These are phyloP conservation scores for Lecanicillium sp. DNA, from an alignment of 2,329 filamentous ascomycete genomes.

Conservation along the genomic window DNA sequence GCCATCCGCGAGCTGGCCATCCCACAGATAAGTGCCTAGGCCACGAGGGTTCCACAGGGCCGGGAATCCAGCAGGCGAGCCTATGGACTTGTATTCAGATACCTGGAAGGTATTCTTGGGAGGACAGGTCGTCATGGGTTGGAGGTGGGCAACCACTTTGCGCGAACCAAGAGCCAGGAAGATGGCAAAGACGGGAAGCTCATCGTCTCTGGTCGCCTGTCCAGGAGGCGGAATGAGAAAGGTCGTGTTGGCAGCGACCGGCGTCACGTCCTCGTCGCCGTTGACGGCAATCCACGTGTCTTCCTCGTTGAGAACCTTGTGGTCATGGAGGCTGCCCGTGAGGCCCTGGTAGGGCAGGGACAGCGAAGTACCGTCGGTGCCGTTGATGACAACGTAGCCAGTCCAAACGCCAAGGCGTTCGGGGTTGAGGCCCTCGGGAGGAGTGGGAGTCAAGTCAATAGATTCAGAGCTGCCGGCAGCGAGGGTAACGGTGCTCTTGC, in stretches of 20 bases:
- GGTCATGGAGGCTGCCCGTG: slow-evolving; percentile 21
- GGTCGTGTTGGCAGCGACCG: slow-evolving; percentile 24
- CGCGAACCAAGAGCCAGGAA: slow-evolving; percentile 37
- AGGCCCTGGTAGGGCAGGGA: slow-evolving; percentile 32
- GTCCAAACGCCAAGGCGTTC: slow-evolving; percentile 31
- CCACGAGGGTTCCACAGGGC: slow-evolving; percentile 21
- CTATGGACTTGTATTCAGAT: slow-evolving; percentile 32
- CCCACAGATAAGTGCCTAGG: slow-evolving; percentile 25
- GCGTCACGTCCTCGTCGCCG: slow-evolving; percentile 18
- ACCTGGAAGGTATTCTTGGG: slow-evolving; percentile 21
- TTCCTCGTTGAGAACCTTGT: slow-evolving; percentile 22
- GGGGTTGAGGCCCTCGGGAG: slow-evolving; percentile 25
- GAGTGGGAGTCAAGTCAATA: slow-evolving; percentile 35
- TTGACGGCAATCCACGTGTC: slow-evolving; percentile 26
- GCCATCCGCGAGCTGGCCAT: slow-evolving; percentile 38
- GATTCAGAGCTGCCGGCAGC: slow-evolving; percentile 32
- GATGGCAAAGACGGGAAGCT: slow-evolving; percentile 31
- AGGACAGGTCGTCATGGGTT: slow-evolving; percentile 25
- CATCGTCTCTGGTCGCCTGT: slow-evolving; percentile 19
- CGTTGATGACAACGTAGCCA: slow-evolving; percentile 32
- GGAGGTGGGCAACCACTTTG: slow-evolving; percentile 33
- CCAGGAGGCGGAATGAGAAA: slow-evolving; percentile 35
- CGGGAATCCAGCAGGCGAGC: slow-evolving; percentile 35
- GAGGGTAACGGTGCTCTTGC: slow-evolving; percentile 33
- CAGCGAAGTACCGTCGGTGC: slow-evolving; percentile 25